Conservation (phyloP, 2,329 filamentous ascomycete species). For the Aspergillus fumigatus region DNA sequence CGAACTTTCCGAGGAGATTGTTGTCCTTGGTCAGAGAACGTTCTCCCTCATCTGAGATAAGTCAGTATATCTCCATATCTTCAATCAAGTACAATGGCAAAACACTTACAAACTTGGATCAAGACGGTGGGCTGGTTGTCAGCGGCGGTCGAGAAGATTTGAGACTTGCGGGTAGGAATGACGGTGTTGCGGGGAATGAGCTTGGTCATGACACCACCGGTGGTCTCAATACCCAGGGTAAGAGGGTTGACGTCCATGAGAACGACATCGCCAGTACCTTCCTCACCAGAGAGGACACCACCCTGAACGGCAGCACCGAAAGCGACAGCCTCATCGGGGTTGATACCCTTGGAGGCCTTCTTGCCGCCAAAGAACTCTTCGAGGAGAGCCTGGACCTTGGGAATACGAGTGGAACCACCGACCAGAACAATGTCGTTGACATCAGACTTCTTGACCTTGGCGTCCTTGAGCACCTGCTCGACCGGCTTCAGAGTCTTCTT, state of each 20-base stretch:
- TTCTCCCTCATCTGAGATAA: conserved; percentile 66
- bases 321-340: conserved; percentile 98
- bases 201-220: conserved; percentile 96
- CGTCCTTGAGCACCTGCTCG: conserved; percentile 96
- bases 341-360: conserved; percentile 98
- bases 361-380: conserved; percentile 95
- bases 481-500: conserved; percentile 99
- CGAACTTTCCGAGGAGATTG: conserved; percentile 97
- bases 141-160: conserved; percentile 95
- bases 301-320: conserved; percentile 97
- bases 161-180: conserved; percentile 93
- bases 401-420: conserved; percentile 98
- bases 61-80: conserved; percentile 14
- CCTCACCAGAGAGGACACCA: conserved; percentile 88
- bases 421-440: conserved; percentile 96
- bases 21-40: conserved; percentile 93
- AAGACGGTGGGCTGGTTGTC: conserved; percentile 95
- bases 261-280: conserved; percentile 72
- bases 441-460: conserved; percentile 93
- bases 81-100: background rate
- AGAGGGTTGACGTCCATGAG: conserved; percentile 98
- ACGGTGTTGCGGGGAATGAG: conserved; percentile 91
- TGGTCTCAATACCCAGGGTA: conserved; percentile 95
- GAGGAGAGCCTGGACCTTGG: conserved; percentile 90
- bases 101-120: conserved; percentile 72